A percentile compares a stretch with the other conserved stretches of the same genome.
phyloP scores from a whole-genome alignment of 345 rosid species.

The Hibiscus trionum region DNA sequence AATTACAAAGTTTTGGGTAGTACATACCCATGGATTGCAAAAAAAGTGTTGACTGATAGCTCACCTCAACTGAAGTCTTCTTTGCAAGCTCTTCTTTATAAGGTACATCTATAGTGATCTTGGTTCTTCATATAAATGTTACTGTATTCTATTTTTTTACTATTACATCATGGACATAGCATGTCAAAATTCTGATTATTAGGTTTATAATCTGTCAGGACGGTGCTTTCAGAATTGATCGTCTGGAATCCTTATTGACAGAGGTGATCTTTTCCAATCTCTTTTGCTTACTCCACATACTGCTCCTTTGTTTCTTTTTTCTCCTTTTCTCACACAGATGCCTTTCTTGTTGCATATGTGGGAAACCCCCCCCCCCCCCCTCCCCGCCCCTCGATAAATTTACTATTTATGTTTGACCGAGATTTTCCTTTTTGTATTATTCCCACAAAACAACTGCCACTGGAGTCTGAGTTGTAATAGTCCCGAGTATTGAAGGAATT shows the following conservation, averaged over 20 bases:
- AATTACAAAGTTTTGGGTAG: conserved; percentile 91
- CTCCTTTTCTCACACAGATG: background rate
- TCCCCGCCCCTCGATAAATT: background rate
- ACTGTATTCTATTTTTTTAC: background rate
- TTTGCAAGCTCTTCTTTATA: conserved; percentile 64
- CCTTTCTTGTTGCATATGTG: no score
- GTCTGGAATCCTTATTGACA: conserved; percentile 70
- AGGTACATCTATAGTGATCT: conserved; percentile 38
- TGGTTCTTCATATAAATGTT: background rate
- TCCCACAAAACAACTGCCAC: background rate
- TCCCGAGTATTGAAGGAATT: background rate
- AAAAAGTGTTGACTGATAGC: conserved; percentile 74
- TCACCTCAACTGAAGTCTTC: conserved; percentile 80
- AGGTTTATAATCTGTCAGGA: conserved; percentile 36
- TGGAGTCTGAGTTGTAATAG: background rate
- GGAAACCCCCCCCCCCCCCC: no score
- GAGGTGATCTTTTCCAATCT: conserved; percentile 53
- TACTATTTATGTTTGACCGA: background rate
- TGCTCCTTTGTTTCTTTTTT: background rate
- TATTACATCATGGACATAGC: background rate
- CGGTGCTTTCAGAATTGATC: conserved; percentile 87
- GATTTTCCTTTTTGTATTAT: background rate
- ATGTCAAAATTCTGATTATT: conserved; percentile 3
- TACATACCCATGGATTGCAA: conserved; percentile 98
- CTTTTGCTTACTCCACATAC: background rate